phyloP scores from a whole-genome alignment of 352 stramenopile genomes.

The Globisporangium radiosum region DNA sequence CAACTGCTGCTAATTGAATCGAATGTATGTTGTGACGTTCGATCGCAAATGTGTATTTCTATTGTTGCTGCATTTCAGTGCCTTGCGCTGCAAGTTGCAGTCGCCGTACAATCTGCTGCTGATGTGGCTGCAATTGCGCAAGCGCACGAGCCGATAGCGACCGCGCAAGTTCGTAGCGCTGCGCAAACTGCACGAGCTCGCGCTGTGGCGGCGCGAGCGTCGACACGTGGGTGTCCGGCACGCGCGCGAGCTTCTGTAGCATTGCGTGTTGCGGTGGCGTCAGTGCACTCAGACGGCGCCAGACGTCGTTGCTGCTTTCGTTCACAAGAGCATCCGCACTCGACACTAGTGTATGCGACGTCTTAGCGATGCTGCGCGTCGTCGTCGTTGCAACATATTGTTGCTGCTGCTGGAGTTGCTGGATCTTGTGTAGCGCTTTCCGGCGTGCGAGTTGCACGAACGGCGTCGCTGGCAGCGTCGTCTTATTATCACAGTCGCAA shows the following conservation, averaged over 20 bases:
- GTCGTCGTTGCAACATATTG: neutral
- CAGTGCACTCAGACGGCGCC: slow-evolving; percentile 16
- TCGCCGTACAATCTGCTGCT: slow-evolving; percentile 32
- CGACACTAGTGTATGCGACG: neutral
- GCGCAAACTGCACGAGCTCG: slow-evolving; percentile 51
- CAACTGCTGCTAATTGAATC: neutral
- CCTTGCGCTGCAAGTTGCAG: slow-evolving; percentile 14
- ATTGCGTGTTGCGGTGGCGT: slow-evolving; percentile 27
- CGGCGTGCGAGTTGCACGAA: slow-evolving; percentile 40
- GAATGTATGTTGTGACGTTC: neutral
- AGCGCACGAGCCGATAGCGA: slow-evolving; percentile 26
- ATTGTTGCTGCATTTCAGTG: neutral
- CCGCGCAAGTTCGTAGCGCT: slow-evolving; percentile 38
- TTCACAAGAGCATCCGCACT: slow-evolving; percentile 1
- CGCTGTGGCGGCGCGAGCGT: slow-evolving; percentile 29
- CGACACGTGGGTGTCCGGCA: slow-evolving; percentile 28
- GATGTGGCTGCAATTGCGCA: slow-evolving; percentile 23
- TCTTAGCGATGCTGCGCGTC: neutral
- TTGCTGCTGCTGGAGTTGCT: slow-evolving; percentile 19
- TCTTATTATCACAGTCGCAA: slow-evolving; percentile 15
- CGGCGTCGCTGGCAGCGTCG: slow-evolving; percentile 32
- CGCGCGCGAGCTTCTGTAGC: slow-evolving; percentile 28
- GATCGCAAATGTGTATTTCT: neutral
- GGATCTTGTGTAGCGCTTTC: slow-evolving; percentile 42
- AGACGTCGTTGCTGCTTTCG: slow-evolving; percentile 5